Evolutionary conservation across 345 rosid species (phyloP).

Genomic region (Excoecaria cochinchinensis): DNA sequence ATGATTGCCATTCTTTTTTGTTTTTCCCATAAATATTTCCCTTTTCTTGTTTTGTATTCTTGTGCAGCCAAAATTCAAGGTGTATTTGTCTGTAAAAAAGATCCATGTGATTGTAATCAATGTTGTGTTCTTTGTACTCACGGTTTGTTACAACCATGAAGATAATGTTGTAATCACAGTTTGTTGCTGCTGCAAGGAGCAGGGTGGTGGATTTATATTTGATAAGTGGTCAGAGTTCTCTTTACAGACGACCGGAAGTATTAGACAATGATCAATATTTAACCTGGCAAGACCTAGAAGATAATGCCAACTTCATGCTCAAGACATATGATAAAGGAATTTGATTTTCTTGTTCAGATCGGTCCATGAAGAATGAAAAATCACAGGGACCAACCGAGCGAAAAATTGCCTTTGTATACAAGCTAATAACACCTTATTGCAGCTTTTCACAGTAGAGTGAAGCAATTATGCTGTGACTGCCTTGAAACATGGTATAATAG

Average conservation of each 20-base stretch:
- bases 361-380: too few relatives aligned
- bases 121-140: constrained; percentile 12
- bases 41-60: constrained; percentile 16
- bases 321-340: neutral
- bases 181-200: constrained; percentile 2
- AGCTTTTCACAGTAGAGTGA: too few relatives aligned
- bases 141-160: neutral
- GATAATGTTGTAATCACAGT: too few relatives aligned
- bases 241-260: too few relatives aligned
- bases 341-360: too few relatives aligned
- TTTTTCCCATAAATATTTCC: neutral
- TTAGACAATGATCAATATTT: neutral
- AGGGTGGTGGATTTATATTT: neutral
- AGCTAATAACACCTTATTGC: too few relatives aligned
- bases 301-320: neutral
- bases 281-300: neutral
- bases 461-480: too few relatives aligned
- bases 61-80: constrained; percentile 22
- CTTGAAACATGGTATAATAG: too few relatives aligned
- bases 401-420: too few relatives aligned
- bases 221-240: too few relatives aligned
- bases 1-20: constrained; percentile 33
- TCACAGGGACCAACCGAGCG: too few relatives aligned
- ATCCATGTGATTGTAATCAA: constrained; percentile 29
- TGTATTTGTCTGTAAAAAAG: constrained; percentile 23